Evolutionary conservation across 768 basidiomycete species (phyloP).

Genomic region (Boletus bicolor): DNA sequence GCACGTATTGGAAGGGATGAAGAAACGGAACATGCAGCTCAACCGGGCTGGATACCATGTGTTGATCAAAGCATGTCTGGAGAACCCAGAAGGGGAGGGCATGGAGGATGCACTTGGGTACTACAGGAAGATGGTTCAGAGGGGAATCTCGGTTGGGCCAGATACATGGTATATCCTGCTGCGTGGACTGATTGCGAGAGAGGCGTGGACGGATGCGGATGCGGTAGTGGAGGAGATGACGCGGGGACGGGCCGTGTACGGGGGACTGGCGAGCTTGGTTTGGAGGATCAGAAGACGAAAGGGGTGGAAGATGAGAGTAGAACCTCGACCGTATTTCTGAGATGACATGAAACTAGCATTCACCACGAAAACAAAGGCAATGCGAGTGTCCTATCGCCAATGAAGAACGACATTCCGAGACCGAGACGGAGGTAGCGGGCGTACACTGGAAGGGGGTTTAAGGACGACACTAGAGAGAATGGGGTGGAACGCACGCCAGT

Average conservation of each 20-base stretch:
- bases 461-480: conserved; percentile 10
- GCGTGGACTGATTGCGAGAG: conserved; percentile 54
- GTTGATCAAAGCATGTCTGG: conserved; percentile 65
- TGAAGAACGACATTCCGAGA: conserved; percentile 60
- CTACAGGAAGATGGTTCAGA: conserved; percentile 57
- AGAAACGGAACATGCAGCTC: conserved; percentile 47
- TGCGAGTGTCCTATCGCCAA: conserved; percentile 33
- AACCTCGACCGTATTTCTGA: conserved; percentile 30
- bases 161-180: conserved; percentile 81
- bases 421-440: conserved; percentile 69
- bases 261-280: conserved; percentile 48
- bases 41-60: conserved; percentile 73
- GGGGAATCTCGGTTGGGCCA: conserved; percentile 45
- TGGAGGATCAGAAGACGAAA: conserved; percentile 43
- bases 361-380: conserved; percentile 20
- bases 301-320: conserved; percentile 28
- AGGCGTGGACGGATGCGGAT: conserved; percentile 59
- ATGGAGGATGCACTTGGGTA: conserved; percentile 53
- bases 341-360: conserved; percentile 2
- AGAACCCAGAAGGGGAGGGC: conserved; percentile 47
- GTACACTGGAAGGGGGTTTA: conserved; percentile 48
- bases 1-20: conserved; percentile 59
- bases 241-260: conserved; percentile 42
- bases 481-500: conserved; percentile 63
- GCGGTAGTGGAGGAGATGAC: conserved; percentile 63